Conservation (phyloP, 805 yeast genomes). For the Metschnikowia kunwiensis region DNA sequence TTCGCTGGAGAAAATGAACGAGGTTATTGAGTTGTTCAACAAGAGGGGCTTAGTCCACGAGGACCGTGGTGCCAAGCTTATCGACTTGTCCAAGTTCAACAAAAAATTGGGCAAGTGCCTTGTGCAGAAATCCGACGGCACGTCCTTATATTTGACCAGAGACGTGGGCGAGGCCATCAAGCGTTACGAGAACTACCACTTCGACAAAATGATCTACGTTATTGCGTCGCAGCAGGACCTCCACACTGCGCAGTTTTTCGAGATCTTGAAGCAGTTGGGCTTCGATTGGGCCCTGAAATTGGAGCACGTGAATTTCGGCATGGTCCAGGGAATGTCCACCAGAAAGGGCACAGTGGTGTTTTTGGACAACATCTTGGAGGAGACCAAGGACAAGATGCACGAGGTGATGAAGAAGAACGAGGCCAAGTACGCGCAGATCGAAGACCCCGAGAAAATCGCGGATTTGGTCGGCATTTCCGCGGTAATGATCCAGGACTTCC, state of each 20-base stretch:
- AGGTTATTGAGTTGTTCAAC: constrained; percentile 59
- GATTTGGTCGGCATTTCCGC: constrained; percentile 96
- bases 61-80: constrained; percentile 87
- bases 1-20: constrained; percentile 63
- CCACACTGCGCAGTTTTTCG: constrained; percentile 90
- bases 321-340: constrained; percentile 98
- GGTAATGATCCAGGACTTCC: constrained; percentile 99
- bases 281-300: constrained; percentile 80
- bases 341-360: constrained; percentile 99
- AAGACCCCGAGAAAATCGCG: constrained; percentile 90
- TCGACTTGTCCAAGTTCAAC: constrained; percentile 79
- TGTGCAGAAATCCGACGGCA: constrained; percentile 92
- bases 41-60: constrained; percentile 72
- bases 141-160: constrained; percentile 89
- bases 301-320: constrained; percentile 89
- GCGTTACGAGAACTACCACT: constrained; percentile 77
- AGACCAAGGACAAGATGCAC: constrained; percentile 90
- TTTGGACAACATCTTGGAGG: constrained; percentile 88
- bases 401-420: constrained; percentile 93
- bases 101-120: constrained; percentile 92
- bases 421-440: constrained; percentile 87
- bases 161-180: constrained; percentile 96
- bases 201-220: constrained; percentile 95
- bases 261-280: constrained; percentile 87
- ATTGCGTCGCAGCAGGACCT: constrained; percentile 96